Evolutionary conservation across 768 basidiomycete species (phyloP).

Genomic region (Termitomyces sp.): DNA sequence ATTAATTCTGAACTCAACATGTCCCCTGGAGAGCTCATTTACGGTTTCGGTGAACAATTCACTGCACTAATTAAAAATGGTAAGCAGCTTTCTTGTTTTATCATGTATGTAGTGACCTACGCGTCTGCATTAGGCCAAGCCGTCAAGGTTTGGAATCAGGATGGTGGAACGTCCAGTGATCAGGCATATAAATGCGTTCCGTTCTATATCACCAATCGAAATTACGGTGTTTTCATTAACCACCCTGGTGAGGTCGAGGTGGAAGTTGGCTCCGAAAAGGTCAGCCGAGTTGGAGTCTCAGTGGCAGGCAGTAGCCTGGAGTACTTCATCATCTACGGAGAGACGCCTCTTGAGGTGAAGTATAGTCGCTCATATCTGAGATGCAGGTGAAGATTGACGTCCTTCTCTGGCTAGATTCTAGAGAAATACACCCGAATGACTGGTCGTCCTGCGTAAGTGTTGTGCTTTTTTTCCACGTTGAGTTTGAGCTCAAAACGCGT

Average conservation of each 20-base stretch:
- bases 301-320: conserved; percentile 61
- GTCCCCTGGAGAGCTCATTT: conserved; percentile 66
- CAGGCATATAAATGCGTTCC: conserved; percentile 66
- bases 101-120: conserved; percentile 3
- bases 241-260: conserved; percentile 74
- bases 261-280: conserved; percentile 65
- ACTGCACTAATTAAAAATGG: conserved; percentile 75
- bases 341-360: conserved; percentile 56
- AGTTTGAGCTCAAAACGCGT: conserved; percentile 15
- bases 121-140: conserved; percentile 37
- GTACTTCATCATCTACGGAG: conserved; percentile 69
- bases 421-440: conserved; percentile 58
- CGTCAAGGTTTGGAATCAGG: conserved; percentile 67
- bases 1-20: conserved; percentile 57
- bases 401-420: conserved; percentile 38
- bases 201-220: conserved; percentile 64
- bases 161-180: conserved; percentile 69
- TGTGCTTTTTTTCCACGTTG: conserved; percentile 1
- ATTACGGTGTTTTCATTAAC: conserved; percentile 75
- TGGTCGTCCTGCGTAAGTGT: conserved; percentile 51
- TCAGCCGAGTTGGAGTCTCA: conserved; percentile 58
- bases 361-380: not conserved
- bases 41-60: conserved; percentile 74
- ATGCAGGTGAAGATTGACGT: not conserved
- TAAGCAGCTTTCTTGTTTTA: conserved; percentile 23